Conservation (phyloP, 2,329 filamentous ascomycete genomes). For the Westerdykella ornata region DNA sequence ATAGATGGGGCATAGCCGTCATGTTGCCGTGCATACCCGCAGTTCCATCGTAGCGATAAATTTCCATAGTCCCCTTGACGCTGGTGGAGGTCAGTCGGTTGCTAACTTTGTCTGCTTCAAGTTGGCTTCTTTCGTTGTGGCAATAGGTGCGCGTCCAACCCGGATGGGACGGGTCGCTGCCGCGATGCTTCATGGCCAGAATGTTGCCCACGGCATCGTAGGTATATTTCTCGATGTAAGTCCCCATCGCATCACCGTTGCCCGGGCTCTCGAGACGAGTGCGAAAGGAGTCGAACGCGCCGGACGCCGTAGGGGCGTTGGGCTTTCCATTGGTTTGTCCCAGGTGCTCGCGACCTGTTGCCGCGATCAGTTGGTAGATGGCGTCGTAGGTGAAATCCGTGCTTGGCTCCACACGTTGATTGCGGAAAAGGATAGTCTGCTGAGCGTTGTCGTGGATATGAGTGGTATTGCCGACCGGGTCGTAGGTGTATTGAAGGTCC, state of each 20-base stretch:
- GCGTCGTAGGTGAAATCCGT: conserved; percentile 6
- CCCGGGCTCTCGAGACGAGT: not conserved
- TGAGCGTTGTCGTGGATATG: conserved; percentile 13
- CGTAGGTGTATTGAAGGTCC: conserved; percentile 15
- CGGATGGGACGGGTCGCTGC: not conserved
- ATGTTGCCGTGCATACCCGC: conserved; percentile 5
- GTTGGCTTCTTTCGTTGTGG: conserved; percentile 9
- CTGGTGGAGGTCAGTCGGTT: conserved; percentile 3
- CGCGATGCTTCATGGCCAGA: conserved; percentile 6
- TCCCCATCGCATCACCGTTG: no score
- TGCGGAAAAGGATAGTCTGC: conserved; percentile 18
- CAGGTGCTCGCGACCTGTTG: conserved; percentile 6
- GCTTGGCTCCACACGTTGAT: conserved; percentile 9
- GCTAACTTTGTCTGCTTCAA: not conserved
- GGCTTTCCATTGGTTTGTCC: conserved; percentile 1
- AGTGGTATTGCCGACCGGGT: conserved; percentile 12
- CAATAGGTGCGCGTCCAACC: conserved; percentile 11
- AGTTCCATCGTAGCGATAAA: conserved; percentile 3
- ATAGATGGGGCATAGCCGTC: conserved; percentile 7
- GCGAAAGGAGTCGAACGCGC: not conserved
- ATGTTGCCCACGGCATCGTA: conserved; percentile 16
- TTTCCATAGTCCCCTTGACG: not conserved
- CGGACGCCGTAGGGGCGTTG: not conserved
- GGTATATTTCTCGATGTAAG: no score
- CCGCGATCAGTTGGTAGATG: conserved; percentile 3